These are phyloP conservation scores for Teunomyces kruisii DNA, from an alignment of 805 yeast species.

Conservation along the genomic window DNA sequence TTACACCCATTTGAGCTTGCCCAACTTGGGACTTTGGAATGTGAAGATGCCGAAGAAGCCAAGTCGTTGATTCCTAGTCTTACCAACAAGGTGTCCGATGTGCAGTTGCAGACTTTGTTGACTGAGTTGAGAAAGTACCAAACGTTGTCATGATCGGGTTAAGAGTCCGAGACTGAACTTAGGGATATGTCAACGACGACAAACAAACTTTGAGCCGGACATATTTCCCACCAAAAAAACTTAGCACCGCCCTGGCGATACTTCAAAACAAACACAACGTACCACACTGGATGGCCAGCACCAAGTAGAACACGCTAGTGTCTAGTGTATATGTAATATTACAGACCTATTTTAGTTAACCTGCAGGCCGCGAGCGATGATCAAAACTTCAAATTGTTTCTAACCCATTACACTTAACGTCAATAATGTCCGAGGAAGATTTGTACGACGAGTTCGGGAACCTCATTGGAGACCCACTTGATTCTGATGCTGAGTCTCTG, in stretches of 20 bases:
- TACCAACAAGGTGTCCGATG: conserved; percentile 75
- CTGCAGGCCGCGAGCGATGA: conserved; percentile 3
- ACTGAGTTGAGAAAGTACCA: conserved; percentile 75
- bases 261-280: neutral
- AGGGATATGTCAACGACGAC: neutral
- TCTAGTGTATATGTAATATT: neutral
- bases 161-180: neutral
- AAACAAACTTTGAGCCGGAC: neutral
- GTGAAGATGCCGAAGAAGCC: conserved; percentile 97
- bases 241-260: neutral
- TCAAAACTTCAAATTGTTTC: neutral
- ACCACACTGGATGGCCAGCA: neutral
- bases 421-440: conserved; percentile 55
- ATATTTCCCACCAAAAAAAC: neutral
- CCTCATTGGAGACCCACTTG: conserved; percentile 52
- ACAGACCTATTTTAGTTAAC: neutral
- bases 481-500: conserved; percentile 45
- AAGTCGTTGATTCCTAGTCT: conserved; percentile 90
- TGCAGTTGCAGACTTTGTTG: conserved; percentile 80
- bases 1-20: conserved; percentile 96
- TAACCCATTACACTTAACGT: neutral
- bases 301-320: conserved; percentile 3
- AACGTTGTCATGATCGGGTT: conserved; percentile 30
- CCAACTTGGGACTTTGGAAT: conserved; percentile 83
- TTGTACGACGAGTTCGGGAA: conserved; percentile 84